Evolutionary conservation across 2,329 filamentous ascomycete species (phyloP).

Genomic region (Aotearoamyces nothofagi): DNA sequence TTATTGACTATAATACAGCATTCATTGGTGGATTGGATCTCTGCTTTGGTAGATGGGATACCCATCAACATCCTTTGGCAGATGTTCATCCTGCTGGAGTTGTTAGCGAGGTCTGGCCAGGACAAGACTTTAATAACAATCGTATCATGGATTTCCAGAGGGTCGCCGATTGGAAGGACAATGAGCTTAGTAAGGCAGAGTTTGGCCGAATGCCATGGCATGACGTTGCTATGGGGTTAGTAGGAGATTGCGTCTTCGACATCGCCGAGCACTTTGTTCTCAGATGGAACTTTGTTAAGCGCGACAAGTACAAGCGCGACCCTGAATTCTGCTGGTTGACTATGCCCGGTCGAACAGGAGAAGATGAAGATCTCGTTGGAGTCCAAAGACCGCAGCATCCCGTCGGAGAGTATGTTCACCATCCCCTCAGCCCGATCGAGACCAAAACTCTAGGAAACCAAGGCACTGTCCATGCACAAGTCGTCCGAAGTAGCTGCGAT

Average conservation of each 20-base stretch:
- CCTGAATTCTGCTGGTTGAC: constrained; percentile 71
- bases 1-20: constrained; percentile 79
- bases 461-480: constrained; percentile 66
- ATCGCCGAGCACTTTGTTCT: constrained; percentile 92
- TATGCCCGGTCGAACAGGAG: constrained; percentile 58
- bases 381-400: constrained; percentile 84
- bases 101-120: constrained; percentile 74
- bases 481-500: constrained; percentile 81
- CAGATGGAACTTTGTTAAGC: constrained; percentile 92
- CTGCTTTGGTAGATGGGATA: constrained; percentile 92
- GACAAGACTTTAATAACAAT: constrained; percentile 98
- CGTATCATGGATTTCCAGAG: constrained; percentile 89
- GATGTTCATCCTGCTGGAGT: constrained; percentile 81
- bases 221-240: constrained; percentile 83
- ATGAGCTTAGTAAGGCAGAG: constrained; percentile 81
- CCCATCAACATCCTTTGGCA: constrained; percentile 67
- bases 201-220: constrained; percentile 98
- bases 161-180: constrained; percentile 83
- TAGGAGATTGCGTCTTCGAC: constrained; percentile 81
- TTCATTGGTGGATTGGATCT: constrained; percentile 92
- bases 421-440: constrained; percentile 57
- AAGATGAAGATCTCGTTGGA: constrained; percentile 72
- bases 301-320: constrained; percentile 94
- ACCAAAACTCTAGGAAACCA: constrained; percentile 45
- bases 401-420: constrained; percentile 72